Percentiles rank a stretch among this genome's conserved stretches.
Evolutionary conservation across 2,329 filamentous ascomycete species (phyloP).

Genomic region (Venturia oleaginea): DNA sequence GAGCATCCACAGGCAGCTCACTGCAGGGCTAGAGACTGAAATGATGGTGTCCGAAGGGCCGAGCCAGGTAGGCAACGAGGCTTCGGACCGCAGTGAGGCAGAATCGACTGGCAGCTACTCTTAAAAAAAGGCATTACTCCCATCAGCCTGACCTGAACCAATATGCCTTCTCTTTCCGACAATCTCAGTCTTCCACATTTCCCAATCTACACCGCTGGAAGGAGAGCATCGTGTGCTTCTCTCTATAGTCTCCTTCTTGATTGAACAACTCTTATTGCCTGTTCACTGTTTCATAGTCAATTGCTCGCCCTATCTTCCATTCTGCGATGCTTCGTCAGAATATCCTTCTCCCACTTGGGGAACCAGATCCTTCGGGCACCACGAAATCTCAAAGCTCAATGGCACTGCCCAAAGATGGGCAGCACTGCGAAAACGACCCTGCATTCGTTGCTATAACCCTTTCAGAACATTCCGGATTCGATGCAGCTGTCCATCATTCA

Average conservation of each 20-base stretch:
- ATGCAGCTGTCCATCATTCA: background rate
- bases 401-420: background rate
- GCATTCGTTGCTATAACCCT: constrained; percentile 1
- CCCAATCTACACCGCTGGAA: background rate
- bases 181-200: constrained; percentile 2
- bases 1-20: background rate
- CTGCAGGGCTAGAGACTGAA: background rate
- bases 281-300: background rate
- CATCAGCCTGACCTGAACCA: background rate
- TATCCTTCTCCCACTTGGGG: background rate
- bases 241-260: background rate
- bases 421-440: background rate
- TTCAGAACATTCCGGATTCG: constrained; percentile 6
- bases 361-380: background rate
- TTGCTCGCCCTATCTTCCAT: background rate
- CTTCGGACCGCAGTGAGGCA: background rate
- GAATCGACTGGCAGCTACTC: background rate
- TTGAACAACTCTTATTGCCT: background rate
- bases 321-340: background rate
- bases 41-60: background rate
- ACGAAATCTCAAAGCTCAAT: background rate
- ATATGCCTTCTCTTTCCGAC: background rate
- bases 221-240: background rate
- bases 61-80: background rate
- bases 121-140: background rate